A percentile compares a stretch with the other conserved stretches of the same genome.
Evolutionary conservation across 345 rosid genomes (phyloP).

Genomic region (Rhodomyrtus tomentosa): DNA sequence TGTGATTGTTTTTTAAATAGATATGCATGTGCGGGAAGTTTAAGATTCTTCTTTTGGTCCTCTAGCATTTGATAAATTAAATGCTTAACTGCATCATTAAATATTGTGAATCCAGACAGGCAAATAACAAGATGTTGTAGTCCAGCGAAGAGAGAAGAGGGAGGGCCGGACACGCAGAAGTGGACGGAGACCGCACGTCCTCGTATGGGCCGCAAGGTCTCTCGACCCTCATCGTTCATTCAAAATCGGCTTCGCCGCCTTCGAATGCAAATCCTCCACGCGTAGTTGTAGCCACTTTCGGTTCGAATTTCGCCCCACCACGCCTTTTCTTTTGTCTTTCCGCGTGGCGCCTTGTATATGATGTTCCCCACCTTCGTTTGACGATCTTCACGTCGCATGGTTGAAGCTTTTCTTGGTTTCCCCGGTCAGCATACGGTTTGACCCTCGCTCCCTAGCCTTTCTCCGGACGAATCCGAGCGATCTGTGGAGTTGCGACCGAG

Average conservation of each 20-base stretch:
- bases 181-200: background rate
- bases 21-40: too few species aligned
- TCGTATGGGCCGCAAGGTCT: background rate
- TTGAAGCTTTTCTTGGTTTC: background rate
- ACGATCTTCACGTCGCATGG: background rate
- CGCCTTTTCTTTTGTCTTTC: background rate
- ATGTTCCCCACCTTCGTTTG: background rate
- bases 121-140: background rate
- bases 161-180: background rate
- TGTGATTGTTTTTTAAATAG: background rate
- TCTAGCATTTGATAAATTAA: background rate
- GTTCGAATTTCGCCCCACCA: background rate
- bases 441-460: background rate
- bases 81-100: background rate
- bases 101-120: background rate
- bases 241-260: background rate
- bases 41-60: too few species aligned
- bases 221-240: background rate
- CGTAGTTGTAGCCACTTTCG: background rate
- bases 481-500: background rate
- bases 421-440: background rate
- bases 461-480: background rate
- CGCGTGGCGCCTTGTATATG: background rate
- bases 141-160: background rate
- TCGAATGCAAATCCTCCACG: background rate